Conservation (phyloP, 495 filamentous ascomycete species). For the Xylona heveae region DNA sequence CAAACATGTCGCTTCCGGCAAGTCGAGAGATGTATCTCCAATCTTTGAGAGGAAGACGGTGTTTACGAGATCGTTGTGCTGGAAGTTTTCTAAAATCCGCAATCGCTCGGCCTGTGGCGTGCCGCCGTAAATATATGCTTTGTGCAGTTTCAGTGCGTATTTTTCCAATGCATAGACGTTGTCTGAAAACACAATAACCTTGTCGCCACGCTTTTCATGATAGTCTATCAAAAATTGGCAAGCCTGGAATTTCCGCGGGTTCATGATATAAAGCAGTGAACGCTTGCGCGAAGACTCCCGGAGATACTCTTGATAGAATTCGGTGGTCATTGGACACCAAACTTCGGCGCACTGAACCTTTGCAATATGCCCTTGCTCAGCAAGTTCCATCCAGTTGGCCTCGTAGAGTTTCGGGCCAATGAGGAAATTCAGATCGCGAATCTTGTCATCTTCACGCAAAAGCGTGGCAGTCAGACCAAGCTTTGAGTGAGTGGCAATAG, state of each 20-base stretch:
- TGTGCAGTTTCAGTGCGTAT: conserved; percentile 68
- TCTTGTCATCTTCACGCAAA: conserved; percentile 94
- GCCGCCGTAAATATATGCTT: conserved; percentile 84
- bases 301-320: conserved; percentile 93
- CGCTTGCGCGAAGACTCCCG: conserved; percentile 44
- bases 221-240: conserved; percentile 95
- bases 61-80: conserved; percentile 80
- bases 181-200: conserved; percentile 97
- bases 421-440: conserved; percentile 89
- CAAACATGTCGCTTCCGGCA: conserved; percentile 90
- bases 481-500: conserved; percentile 85
- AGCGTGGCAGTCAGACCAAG: conserved; percentile 91
- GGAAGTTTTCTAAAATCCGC: conserved; percentile 86
- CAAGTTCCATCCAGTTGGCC: conserved; percentile 98
- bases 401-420: conserved; percentile 97
- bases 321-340: conserved; percentile 97
- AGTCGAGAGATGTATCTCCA: conserved; percentile 88
- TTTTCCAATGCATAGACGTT: conserved; percentile 84
- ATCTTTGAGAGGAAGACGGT: conserved; percentile 98
- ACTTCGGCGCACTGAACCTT: conserved; percentile 96
- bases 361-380: conserved; percentile 90
- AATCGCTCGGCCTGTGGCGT: conserved; percentile 75
- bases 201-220: conserved; percentile 89
- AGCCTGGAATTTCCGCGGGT: conserved; percentile 89
- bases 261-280: conserved; percentile 83